Evolutionary conservation across 2,329 filamentous ascomycete genomes (phyloP).

Genomic region (Arthrobotrys iridis): DNA sequence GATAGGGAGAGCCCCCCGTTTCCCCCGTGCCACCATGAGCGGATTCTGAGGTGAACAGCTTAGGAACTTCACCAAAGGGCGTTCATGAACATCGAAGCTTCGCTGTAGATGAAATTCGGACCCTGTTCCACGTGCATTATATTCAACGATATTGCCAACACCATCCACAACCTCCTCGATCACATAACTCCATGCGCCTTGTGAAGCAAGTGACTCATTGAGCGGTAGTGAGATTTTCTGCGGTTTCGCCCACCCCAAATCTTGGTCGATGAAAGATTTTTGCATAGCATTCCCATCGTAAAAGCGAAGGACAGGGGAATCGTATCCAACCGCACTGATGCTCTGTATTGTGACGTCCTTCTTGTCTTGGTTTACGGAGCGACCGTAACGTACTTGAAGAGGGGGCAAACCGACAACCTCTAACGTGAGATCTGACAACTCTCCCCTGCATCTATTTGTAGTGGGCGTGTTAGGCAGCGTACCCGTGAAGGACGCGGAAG

Average conservation of each 20-base stretch:
- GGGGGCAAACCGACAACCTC: slow-evolving; percentile 89
- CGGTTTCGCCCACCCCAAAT: slow-evolving; percentile 81
- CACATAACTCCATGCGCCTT: slow-evolving; percentile 86
- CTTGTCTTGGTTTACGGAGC: slow-evolving; percentile 83
- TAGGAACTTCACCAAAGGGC: slow-evolving; percentile 76
- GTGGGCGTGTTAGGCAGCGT: slow-evolving; percentile 62
- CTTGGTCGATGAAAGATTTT: slow-evolving; percentile 66
- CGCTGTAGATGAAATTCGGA: slow-evolving; percentile 73
- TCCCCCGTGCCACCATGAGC: slow-evolving; percentile 82
- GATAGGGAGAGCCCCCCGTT: slow-evolving; percentile 64
- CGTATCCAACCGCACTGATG: slow-evolving; percentile 86
- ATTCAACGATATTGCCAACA: slow-evolving; percentile 85
- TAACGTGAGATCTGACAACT: slow-evolving; percentile 84
- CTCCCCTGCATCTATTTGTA: slow-evolving; percentile 78
- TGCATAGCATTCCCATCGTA: slow-evolving; percentile 54
- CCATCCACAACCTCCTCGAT: slow-evolving; percentile 93
- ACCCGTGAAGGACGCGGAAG: slow-evolving; percentile 77
- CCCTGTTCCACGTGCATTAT: slow-evolving; percentile 66
- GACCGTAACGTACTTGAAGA: slow-evolving; percentile 90
- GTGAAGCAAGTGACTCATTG: slow-evolving; percentile 84
- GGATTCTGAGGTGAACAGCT: slow-evolving; percentile 83
- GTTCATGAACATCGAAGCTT: slow-evolving; percentile 84
- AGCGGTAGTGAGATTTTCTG: slow-evolving; percentile 81
- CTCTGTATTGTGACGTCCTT: slow-evolving; percentile 90
- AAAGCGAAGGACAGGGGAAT: slow-evolving; percentile 73